Conservation (phyloP, 1,284 basidiomycete species). For the Rhizoctonia solani region DNA sequence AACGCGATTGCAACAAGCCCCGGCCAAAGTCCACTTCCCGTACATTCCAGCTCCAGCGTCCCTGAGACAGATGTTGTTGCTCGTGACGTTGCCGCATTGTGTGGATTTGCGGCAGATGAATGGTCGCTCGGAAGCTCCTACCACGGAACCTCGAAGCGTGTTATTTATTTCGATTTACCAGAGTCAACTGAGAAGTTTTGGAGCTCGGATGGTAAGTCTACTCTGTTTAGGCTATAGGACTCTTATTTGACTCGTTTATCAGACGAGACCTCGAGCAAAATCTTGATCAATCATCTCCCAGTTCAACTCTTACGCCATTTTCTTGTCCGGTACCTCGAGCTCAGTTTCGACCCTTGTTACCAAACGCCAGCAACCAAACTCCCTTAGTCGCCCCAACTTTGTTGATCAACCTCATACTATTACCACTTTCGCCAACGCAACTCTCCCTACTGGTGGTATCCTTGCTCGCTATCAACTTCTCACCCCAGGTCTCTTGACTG, state of each 20-base stretch:
- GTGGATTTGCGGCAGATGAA: background rate
- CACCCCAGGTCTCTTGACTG: slow-evolving; percentile 3
- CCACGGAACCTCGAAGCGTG: background rate
- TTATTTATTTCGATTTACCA: background rate
- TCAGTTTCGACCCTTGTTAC: slow-evolving; percentile 2
- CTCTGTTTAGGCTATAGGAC: background rate
- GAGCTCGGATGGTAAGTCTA: background rate
- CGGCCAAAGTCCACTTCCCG: slow-evolving; percentile 31
- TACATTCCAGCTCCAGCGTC: slow-evolving; percentile 9
- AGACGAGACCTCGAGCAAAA: slow-evolving; percentile 1
- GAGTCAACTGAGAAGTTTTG: background rate
- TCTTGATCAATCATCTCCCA: slow-evolving; percentile 10
- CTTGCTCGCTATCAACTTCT: slow-evolving; percentile 27
- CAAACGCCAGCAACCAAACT: slow-evolving; percentile 24
- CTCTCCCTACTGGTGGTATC: slow-evolving; percentile 30
- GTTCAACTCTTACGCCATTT: slow-evolving; percentile 30
- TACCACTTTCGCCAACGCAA: background rate
- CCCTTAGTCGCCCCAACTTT: slow-evolving; percentile 5
- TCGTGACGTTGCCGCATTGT: slow-evolving; percentile 7
- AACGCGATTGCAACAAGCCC: background rate
- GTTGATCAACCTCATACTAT: background rate
- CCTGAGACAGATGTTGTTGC: background rate
- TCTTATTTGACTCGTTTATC: background rate
- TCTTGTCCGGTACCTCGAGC: slow-evolving; percentile 30
- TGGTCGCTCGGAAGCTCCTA: background rate